Evolutionary conservation across 2,329 filamentous ascomycete species (phyloP), one percentile per base, ranked within the genome.

Genomic region (Botrytis pseudocinerea): DNA sequence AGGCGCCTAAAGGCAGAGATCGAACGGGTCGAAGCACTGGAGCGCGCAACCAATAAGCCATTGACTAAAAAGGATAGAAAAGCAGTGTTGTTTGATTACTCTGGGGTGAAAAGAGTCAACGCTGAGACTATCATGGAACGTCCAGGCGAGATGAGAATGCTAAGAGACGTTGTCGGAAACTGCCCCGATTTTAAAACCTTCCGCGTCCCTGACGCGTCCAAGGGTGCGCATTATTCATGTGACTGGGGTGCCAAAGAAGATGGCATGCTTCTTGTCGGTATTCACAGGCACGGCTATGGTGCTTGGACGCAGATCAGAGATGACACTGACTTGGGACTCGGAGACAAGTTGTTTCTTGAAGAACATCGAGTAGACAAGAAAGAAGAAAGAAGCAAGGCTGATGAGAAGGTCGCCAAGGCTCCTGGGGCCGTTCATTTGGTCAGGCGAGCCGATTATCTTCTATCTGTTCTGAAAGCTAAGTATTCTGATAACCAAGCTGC

Each of bases 321-420:
- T 78, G 96, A 99, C 80, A 84, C 89, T 1, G 94, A 98, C 46
- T 88, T 99, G 35, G 92, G 90, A 14, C 91, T 99, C 84, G 85
- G 86, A 2, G 94, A 97, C 78, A 98, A 98, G 80, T 93, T 98
- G 81, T 99, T 97, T 84, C 85, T 99, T 1, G 96, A 99, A 81
- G 97, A 99, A 82, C 95, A 98, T 82, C 92, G 95, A n/a, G 95
- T 98, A 28, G 96, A 97, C 82, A 96, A 97, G 84, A 98, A 98
- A 82, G 95, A 96, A 79, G 94, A 98, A 82, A 92, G 96, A 51
- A 92, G 87, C 79, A 93, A 94, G 79, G 89, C 85, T 25, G 91
- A 93, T 28, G 84, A 89, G 76, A 90, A 90, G 78, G 86, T 87
- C 28, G 93, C 93, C 51, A 97, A 97, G 79, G 97, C 95, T 4